phyloP scores from a whole-genome alignment of 2,329 filamentous ascomycete genomes.

The Elsinoe arachidis region DNA sequence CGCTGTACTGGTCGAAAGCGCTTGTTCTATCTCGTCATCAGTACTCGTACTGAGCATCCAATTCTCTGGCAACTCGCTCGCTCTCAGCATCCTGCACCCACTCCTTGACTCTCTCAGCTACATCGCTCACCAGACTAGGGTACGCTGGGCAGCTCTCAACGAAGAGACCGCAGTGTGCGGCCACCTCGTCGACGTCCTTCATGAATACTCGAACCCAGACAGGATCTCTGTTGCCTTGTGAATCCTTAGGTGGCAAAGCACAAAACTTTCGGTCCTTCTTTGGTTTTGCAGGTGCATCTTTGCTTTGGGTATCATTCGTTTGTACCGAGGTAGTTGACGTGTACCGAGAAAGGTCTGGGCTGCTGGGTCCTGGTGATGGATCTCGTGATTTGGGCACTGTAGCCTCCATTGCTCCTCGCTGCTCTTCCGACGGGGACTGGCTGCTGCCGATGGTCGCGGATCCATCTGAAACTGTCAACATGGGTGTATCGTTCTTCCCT shows the following conservation, averaged over 20 bases:
- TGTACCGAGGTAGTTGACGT: background rate
- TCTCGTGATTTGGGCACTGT: background rate
- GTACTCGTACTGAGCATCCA: conserved; percentile 9
- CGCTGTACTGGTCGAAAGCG: background rate
- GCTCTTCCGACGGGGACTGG: background rate
- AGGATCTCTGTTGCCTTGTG: conserved; percentile 52
- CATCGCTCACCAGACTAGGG: conserved; percentile 29
- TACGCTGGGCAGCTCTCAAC: conserved; percentile 51
- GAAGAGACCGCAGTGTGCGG: conserved; percentile 77
- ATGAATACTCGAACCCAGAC: conserved; percentile 75
- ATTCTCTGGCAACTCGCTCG: conserved; percentile 15
- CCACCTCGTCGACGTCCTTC: conserved; percentile 75
- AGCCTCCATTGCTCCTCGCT: background rate
- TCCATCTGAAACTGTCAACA: background rate
- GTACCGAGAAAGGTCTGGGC: conserved; percentile 1
- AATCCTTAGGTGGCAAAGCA: conserved; percentile 54
- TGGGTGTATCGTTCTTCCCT: conserved; percentile 9
- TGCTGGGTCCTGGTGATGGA: background rate
- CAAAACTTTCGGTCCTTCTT: conserved; percentile 68
- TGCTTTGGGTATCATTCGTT: conserved; percentile 15
- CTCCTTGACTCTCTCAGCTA: conserved; percentile 27
- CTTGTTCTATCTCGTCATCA: background rate
- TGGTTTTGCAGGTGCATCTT: conserved; percentile 22
- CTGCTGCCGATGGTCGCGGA: background rate
- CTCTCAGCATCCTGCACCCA: conserved; percentile 26